Evolutionary conservation across 2,329 filamentous ascomycete genomes (phyloP), one percentile per base, ranked within the genome.

Genomic region (Neurospora sp.): DNA sequence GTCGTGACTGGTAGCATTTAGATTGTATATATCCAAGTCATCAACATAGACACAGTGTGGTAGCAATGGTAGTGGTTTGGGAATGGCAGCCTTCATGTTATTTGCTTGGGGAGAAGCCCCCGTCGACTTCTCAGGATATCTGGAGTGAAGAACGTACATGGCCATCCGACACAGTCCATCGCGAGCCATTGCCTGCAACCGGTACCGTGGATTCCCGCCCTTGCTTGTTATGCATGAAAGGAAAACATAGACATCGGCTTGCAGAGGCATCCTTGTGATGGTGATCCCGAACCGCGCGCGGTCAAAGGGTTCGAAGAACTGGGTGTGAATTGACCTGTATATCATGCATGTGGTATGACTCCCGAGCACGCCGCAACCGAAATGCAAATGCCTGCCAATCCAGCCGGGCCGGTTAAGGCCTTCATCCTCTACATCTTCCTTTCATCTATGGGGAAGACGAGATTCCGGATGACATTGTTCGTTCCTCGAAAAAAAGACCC

Each of bases 321-420:
- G 74, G 72, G 74, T 76, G 73, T 76, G 73, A 75, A 76, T 77
- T 77, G 76, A 76, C 73, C 74, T 73, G 72, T 76, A 74, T 78
- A 75, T 77, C 75, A 77, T 78, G 76, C 76, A 76, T 73, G 73
- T 77, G 76, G 76, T 78, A 78, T 78, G 76, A 78, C 75, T 76
- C 76, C 77, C 74, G 74, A 75, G 76, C 76, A 77, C 76, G 76
- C 76, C 77, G 74, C 73, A 76, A 75, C 76, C 76, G 73, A 73
- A 78, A 78, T 77, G 78, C 76, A 76, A 77, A 77, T 77, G 76
- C 77, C 76, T 75, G 76, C 74, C 76, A 72, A 75, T 75, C 76
- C 75, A 72, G 76, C 76, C 75, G 73, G 74, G 74, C 74, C 74
- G 70, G 72, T 74, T 69, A 69, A 58, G 72, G 72, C 75, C 71